phyloP scores from a whole-genome alignment of 148 eudicot genomes.

The Rhododendron vialii region DNA sequence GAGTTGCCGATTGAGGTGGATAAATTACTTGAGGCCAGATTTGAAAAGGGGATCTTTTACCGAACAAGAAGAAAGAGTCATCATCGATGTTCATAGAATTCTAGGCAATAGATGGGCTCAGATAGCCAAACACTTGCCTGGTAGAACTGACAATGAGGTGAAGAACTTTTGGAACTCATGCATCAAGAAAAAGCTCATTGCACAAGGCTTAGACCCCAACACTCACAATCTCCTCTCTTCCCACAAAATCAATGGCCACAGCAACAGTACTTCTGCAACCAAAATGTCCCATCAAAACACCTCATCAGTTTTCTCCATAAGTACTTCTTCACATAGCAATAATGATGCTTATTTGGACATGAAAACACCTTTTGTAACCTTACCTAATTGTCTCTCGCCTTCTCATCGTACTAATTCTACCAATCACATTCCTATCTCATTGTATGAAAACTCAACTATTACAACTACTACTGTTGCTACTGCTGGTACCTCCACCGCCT shows the following conservation, averaged over 20 bases:
- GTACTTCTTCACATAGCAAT: background rate
- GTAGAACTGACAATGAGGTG: slow-evolving; percentile 44
- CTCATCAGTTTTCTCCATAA: slow-evolving; percentile 16
- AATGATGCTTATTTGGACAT: slow-evolving; percentile 7
- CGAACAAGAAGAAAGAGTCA: slow-evolving; percentile 40
- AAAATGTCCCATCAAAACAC: background rate
- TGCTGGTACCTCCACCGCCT: background rate
- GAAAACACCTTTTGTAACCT: slow-evolving; percentile 13
- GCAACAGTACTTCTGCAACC: background rate
- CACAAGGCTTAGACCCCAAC: slow-evolving; percentile 50
- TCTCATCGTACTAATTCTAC: background rate
- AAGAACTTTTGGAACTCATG: slow-evolving; percentile 45
- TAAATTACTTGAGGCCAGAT: slow-evolving; percentile 43
- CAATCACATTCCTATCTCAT: background rate
- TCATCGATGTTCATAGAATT: slow-evolving; percentile 39
- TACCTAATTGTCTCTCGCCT: background rate
- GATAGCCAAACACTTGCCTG: slow-evolving; percentile 43
- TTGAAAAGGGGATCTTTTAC: slow-evolving; percentile 38
- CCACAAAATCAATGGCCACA: background rate
- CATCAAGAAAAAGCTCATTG: slow-evolving; percentile 48
- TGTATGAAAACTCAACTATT: slow-evolving; percentile 1
- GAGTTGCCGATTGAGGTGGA: slow-evolving; percentile 42
- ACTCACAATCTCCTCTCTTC: slow-evolving; percentile 45
- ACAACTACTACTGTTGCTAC: background rate
- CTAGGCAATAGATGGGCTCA: slow-evolving; percentile 49